Evolutionary conservation across 1,284 basidiomycete genomes (phyloP), one percentile per base, ranked within the genome.

Genomic region (Microbotryomycetes sp.): DNA sequence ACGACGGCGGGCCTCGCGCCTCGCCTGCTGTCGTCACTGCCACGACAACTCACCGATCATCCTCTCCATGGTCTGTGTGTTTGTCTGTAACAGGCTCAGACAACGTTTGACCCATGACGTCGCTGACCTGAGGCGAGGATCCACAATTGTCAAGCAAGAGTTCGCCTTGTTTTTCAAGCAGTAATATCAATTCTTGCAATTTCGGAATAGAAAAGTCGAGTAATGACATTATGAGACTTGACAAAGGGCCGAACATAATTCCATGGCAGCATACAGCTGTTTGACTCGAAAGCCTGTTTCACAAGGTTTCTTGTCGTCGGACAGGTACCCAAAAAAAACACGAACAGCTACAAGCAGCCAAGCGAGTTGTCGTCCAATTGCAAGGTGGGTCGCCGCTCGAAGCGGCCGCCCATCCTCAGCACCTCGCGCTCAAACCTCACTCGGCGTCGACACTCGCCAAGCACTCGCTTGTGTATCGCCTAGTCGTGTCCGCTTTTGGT

Each of bases 41-140:
- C 19, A n/a, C 14, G 45, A 29, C 42, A 29, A 25, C 59, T 46
- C 6, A 67, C 65, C 85, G 84, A 67, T 82, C 84, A 82, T 94
- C 86, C 71, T 82, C 81, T 60, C 91, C 92, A 36, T 81, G 78
- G 68, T 87, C 84, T 31, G 89, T 87, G 75, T 83, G 83, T 83
- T 97, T 99, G 70, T 86, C 84, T 62, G 87, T 91, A 51, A 88
- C 89, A 86, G 77, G 78, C 64, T 79, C 78, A 16, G 74, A 76
- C 14, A 79, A 74, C 31, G 77, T 77, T 68, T 79, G 78, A 65
- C 78, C 78, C 78, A 70, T 71, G 22, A 36, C 54, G 36, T 9
- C 36, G 9, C 12, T 19, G 36, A 42, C 36, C 12, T 12, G 12
- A 19, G 36, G 36, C 36, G 36, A 42, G 36, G 19, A 42, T 9